Base-by-base conservation (phyloP, 805 yeast genomes). In the Wickerhamiella alocasiicola region DNA sequence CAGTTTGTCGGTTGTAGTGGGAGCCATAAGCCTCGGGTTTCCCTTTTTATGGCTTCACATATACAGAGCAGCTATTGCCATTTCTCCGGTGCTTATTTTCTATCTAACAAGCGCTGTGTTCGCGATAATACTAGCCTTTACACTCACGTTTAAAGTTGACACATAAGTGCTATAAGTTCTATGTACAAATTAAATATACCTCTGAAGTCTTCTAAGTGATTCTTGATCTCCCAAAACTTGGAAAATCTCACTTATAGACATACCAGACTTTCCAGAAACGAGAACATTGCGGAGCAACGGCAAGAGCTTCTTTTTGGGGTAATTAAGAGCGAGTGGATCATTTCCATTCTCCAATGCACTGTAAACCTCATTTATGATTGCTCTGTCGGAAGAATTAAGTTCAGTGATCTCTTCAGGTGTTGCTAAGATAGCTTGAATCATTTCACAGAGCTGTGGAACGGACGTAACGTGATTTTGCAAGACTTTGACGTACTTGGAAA, bases 181-280 rank as follows among this genome's bases (percentile, higher is more conserved):
- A n/a, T n/a, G n/a, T n/a, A n/a, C n/a, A n/a, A n/a, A n/a, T n/a
- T n/a, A n/a, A n/a, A n/a, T n/a, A n/a, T n/a, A n/a, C n/a, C n/a
- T n/a, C n/a, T n/a, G n/a, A n/a, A n/a, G 29, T 27, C 42, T 26
- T 17, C 20, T 11, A 2, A 27, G 24, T 2, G 34, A 16, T 16
- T 33, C 57, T 67, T 59, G 12, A 32, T 23, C 24, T 36, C 55
- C 88, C 13, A 84, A 50, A 6, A 80, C 53, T 0, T 66, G 66
- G 15, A 78, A 54, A 24, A 82, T 60, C 4, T 65, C 61, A 0
- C 79, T 80, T 4, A 85, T 62, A 13, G 75, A 73, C 21, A 78
- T 62, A 0, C 95, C 95, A 0, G 94, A 67, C 4, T 65, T 64
- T 6, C 76, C 72, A 0, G 82, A 93, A 11, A 82, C 68, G 18